Evolutionary conservation across 176 grass and related monocot species (phyloP).

Genomic region (Triticum aestivum): DNA sequence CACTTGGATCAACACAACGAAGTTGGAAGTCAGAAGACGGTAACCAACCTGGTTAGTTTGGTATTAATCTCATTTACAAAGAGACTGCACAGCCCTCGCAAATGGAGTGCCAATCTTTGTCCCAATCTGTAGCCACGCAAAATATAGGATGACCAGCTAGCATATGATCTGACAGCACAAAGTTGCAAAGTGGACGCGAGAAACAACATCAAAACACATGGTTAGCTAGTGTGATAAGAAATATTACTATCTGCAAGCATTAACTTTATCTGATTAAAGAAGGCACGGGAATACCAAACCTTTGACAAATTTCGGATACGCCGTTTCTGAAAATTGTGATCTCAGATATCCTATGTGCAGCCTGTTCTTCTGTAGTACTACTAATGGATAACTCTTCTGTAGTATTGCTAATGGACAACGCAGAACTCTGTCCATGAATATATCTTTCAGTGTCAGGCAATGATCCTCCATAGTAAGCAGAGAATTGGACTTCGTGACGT

Average conservation of each 20-base stretch:
- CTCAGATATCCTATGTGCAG: constrained; percentile 16
- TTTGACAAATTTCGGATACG: constrained; percentile 33
- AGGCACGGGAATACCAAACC: constrained; percentile 32
- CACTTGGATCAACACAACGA: neutral
- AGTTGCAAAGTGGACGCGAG: neutral
- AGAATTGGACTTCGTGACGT: constrained; percentile 24
- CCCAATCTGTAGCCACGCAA: constrained; percentile 38
- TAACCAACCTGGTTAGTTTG: constrained; percentile 39
- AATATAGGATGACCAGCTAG: constrained; percentile 19
- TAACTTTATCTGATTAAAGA: constrained; percentile 2
- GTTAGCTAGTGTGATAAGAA: neutral
- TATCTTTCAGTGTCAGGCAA: constrained; percentile 9
- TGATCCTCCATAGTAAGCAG: constrained; percentile 21
- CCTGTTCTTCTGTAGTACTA: constrained; percentile 11
- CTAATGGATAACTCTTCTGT: constrained; percentile 14
- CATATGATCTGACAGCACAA: constrained; percentile 30
- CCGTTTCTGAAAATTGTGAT: constrained; percentile 1
- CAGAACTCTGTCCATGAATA: neutral
- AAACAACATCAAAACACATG: neutral
- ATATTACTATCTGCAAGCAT: neutral
- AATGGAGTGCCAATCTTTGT: constrained; percentile 44
- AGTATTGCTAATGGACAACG: constrained; percentile 9
- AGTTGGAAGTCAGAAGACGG: neutral
- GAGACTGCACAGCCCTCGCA: constrained; percentile 34
- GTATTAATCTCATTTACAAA: constrained; percentile 23